Evolutionary conservation across 2,329 filamentous ascomycete genomes (phyloP).

Genomic region (Claviceps sp.): DNA sequence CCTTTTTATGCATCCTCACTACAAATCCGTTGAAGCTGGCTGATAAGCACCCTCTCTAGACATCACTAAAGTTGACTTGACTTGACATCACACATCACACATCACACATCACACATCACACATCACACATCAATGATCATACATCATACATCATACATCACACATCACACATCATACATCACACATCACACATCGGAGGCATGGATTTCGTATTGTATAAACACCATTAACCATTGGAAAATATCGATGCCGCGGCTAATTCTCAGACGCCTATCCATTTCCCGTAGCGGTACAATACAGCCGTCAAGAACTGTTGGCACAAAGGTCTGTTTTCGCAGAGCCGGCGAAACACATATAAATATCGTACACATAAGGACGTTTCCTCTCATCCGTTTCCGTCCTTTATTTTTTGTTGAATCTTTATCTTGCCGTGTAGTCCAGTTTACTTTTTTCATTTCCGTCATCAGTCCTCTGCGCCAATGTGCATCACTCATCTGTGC

Average conservation of each 20-base stretch:
- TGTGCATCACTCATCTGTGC: not conserved
- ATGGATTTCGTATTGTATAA: too few relatives aligned
- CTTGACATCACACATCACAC: too few relatives aligned
- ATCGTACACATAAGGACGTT: constrained; percentile 23
- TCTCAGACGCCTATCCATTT: constrained; percentile 15
- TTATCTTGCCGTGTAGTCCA: too few relatives aligned
- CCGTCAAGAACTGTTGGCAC: constrained; percentile 27
- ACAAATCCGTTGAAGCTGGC: too few relatives aligned
- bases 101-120: too few relatives aligned
- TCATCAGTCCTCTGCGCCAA: not conserved
- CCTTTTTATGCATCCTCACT: too few relatives aligned
- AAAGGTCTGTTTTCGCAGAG: constrained; percentile 25
- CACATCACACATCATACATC: too few relatives aligned
- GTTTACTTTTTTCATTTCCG: not conserved
- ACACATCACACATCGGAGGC: not conserved
- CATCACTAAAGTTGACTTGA: too few relatives aligned
- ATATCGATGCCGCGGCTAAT: constrained; percentile 12
- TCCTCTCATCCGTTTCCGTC: not conserved
- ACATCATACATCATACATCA: too few relatives aligned
- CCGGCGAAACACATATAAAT: constrained; percentile 18
- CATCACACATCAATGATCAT: too few relatives aligned
- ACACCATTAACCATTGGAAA: constrained; percentile 6
- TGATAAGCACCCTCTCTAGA: too few relatives aligned
- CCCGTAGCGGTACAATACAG: constrained; percentile 17
- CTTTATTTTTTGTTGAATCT: not conserved